Evolutionary conservation across 2,329 filamentous ascomycete species (phyloP).

Genomic region (Sclerotinia glacialis): DNA sequence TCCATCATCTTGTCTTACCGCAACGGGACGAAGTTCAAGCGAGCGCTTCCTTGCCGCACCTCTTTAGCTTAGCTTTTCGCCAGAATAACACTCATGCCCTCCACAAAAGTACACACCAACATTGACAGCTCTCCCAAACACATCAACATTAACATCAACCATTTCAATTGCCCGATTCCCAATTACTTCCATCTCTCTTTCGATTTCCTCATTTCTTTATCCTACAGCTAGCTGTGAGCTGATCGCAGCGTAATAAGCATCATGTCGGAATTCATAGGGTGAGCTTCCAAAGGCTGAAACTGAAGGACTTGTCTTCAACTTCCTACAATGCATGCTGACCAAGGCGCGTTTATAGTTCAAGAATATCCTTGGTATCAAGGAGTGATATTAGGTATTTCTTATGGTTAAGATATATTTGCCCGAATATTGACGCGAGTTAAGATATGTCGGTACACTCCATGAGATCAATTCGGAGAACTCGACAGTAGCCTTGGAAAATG

Average conservation of each 20-base stretch:
- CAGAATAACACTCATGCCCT: slow-evolving; percentile 20
- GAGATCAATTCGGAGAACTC: slow-evolving; percentile 98
- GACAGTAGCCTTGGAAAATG: slow-evolving; percentile 95
- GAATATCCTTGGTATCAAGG: slow-evolving; percentile 95
- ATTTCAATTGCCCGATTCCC: slow-evolving; percentile 23
- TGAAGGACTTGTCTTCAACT: slow-evolving; percentile 11
- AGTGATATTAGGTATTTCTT: slow-evolving; percentile 85
- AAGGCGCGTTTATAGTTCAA: slow-evolving; percentile 57
- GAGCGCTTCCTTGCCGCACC: slow-evolving; percentile 20
- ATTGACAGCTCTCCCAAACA: neutral
- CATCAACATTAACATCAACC: neutral
- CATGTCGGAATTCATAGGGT: slow-evolving; percentile 64
- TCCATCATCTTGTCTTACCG: neutral
- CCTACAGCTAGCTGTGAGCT: slow-evolving; percentile 37
- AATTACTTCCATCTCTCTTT: slow-evolving; percentile 17
- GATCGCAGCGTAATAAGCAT: slow-evolving; percentile 31
- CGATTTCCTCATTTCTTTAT: slow-evolving; percentile 13
- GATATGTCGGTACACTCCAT: slow-evolving; percentile 93
- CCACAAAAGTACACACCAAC: slow-evolving; percentile 1
- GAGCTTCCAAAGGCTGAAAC: slow-evolving; percentile 37
- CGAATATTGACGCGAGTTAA: slow-evolving; percentile 43
- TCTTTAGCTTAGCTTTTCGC: slow-evolving; percentile 19
- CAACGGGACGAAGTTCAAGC: slow-evolving; percentile 2
- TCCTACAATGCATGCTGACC: slow-evolving; percentile 30
- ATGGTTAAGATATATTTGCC: slow-evolving; percentile 10